Evolutionary conservation across 345 rosid species (phyloP), one percentile per base, ranked within the genome.

Genomic region (Rhodamnia argentea): DNA sequence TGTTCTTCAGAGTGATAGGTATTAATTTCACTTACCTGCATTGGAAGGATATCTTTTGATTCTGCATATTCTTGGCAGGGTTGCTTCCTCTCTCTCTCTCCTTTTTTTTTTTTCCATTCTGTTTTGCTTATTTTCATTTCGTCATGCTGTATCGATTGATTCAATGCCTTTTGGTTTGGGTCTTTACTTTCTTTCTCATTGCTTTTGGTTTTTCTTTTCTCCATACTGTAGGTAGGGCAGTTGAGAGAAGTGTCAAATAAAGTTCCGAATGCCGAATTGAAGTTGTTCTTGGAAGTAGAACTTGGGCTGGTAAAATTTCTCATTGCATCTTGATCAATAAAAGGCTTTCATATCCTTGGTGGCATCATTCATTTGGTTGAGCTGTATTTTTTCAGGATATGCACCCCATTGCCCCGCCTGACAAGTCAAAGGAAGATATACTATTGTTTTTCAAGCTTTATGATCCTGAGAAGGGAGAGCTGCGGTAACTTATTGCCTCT

Each of bases 231-330:
- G 97, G 96, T 94, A 86, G 96, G 96, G 83, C 93, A 92, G 81
- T 87, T 95, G 90, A 92, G 94, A 88, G 94, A 92, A 88, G 90
- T 88, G 53, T 92, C 94, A 82, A 93, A 91, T 89, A 94, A 93
- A 88, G 91, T 88, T 52, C 92, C 92, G 47, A 91, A 89, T 88
- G 93, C 96, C 4, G 98, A 94, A 75, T 83, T 95, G 81, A 95
- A 93, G 87, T 86, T 95, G 87, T 94, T 92, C 90, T 90, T 95
- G 90, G 96, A 95, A 91, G 92, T 93, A n/a, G 98, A 91, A 88
- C 85, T 88, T 42, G 96, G 96, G 57, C 93, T 51, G 94, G 97
- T 94, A 92, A 84, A 85, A 24, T 44, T 85, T 85, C 51, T 82
- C 18, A 16, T 14, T 83, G 14, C 53, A 12, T 74, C 64, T 40